Percentiles rank a stretch among this genome's conserved stretches.
Evolutionary conservation across 345 rosid genomes (phyloP).

Genomic region (Gynandropsis gynandra): DNA sequence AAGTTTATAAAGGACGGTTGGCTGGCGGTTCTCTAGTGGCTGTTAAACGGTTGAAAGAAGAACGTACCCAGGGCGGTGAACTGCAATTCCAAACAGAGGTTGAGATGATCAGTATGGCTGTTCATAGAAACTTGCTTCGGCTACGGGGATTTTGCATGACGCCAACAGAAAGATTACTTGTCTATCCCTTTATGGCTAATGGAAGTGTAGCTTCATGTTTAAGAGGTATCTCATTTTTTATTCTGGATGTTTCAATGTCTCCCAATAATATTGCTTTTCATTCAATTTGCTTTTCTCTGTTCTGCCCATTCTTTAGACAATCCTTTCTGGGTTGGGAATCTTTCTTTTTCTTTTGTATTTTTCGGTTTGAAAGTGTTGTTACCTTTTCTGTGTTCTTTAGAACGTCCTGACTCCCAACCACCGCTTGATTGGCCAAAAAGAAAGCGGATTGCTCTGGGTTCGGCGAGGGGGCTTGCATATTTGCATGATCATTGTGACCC

Average conservation of each 20-base stretch:
- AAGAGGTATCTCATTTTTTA: slow-evolving; percentile 46
- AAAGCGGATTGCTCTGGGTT: slow-evolving; percentile 91
- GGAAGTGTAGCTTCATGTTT: slow-evolving; percentile 97
- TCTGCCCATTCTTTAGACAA: neutral
- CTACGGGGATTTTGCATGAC: slow-evolving; percentile 85
- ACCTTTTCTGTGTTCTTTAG: slow-evolving; percentile 16
- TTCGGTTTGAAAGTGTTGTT: slow-evolving; percentile 9
- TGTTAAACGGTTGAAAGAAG: slow-evolving; percentile 92
- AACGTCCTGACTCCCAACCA: slow-evolving; percentile 35
- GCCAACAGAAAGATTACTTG: slow-evolving; percentile 75
- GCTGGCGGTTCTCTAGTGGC: slow-evolving; percentile 78
- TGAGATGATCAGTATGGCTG: slow-evolving; percentile 97
- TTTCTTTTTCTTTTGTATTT: neutral
- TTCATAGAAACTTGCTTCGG: slow-evolving; percentile 86
- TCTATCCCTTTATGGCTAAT: slow-evolving; percentile 92
- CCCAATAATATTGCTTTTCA: neutral
- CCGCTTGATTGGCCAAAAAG: slow-evolving; percentile 88
- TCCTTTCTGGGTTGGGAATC: neutral
- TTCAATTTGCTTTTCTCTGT: neutral
- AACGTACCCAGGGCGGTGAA: slow-evolving; percentile 69
- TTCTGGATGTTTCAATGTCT: neutral
- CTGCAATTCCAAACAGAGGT: slow-evolving; percentile 90
- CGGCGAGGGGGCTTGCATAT: slow-evolving; percentile 83
- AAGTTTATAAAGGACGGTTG: slow-evolving; percentile 85
- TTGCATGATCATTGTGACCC: slow-evolving; percentile 98